Evolutionary conservation across 345 rosid species (phyloP).

Genomic region (Linum tenue): DNA sequence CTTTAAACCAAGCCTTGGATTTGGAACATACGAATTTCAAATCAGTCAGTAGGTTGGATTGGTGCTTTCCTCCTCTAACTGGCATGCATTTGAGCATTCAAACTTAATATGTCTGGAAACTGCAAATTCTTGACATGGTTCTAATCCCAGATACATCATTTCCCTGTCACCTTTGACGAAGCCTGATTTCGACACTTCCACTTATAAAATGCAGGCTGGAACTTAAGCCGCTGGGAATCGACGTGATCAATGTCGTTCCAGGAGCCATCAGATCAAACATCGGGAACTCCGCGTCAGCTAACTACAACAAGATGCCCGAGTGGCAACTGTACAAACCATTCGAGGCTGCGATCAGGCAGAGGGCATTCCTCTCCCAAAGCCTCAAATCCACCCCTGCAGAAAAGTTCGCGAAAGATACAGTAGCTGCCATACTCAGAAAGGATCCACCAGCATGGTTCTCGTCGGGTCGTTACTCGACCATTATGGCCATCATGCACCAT

Average conservation of each 20-base stretch:
- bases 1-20: too few species aligned
- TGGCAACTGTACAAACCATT: constrained; percentile 68
- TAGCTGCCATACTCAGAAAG: constrained; percentile 35
- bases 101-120: too few species aligned
- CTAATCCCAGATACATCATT: too few species aligned
- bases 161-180: too few species aligned
- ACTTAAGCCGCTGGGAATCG: not conserved
- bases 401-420: constrained; percentile 58
- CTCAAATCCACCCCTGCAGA: constrained; percentile 52
- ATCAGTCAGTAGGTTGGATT: too few species aligned
- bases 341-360: constrained; percentile 42
- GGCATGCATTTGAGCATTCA: too few species aligned
- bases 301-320: constrained; percentile 60
- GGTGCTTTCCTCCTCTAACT: too few species aligned
- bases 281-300: constrained; percentile 47
- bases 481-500: constrained; percentile 47
- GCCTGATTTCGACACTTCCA: too few species aligned
- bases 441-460: constrained; percentile 82
- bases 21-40: too few species aligned
- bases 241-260: constrained; percentile 27
- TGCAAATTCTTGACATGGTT: too few species aligned
- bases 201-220: not conserved
- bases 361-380: constrained; percentile 51
- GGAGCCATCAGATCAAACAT: constrained; percentile 78
- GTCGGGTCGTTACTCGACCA: constrained; percentile 24